Conservation (phyloP, 495 filamentous ascomycete species). For the Saxophila tyrrhenica region DNA sequence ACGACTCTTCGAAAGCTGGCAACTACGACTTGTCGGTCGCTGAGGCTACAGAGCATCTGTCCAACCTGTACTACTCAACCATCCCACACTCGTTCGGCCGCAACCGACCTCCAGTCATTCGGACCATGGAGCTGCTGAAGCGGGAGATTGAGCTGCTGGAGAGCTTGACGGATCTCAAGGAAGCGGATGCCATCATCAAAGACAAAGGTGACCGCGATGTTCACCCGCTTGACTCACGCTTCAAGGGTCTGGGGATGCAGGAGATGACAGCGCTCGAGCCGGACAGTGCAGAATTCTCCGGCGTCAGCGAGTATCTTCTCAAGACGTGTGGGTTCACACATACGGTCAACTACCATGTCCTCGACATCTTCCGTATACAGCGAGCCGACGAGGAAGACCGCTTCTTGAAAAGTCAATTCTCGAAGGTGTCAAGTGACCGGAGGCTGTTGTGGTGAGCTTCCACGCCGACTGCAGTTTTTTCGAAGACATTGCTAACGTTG, state of each 20-base stretch:
- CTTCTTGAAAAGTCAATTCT: slow-evolving; percentile 45
- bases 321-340: slow-evolving; percentile 55
- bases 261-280: slow-evolving; percentile 64
- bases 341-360: slow-evolving; percentile 37
- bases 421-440: slow-evolving; percentile 40
- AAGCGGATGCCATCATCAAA: slow-evolving; percentile 61
- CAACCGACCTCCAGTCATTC: slow-evolving; percentile 55
- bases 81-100: slow-evolving; percentile 78
- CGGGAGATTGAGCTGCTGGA: slow-evolving; percentile 67
- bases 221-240: slow-evolving; percentile 59
- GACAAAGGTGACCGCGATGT: slow-evolving; percentile 39
- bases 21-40: slow-evolving; percentile 35
- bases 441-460: slow-evolving; percentile 57
- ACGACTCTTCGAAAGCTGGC: slow-evolving; percentile 37
- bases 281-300: slow-evolving; percentile 46
- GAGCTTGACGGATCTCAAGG: slow-evolving; percentile 69
- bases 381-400: slow-evolving; percentile 61
- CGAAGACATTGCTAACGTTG: not conserved
- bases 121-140: slow-evolving; percentile 44
- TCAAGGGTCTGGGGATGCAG: slow-evolving; percentile 53
- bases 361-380: slow-evolving; percentile 73
- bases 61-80: slow-evolving; percentile 65
- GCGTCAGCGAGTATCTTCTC: slow-evolving; percentile 53
- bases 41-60: slow-evolving; percentile 39
- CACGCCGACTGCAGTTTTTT: too few relatives aligned